Evolutionary conservation across 768 basidiomycete species (phyloP).

Genomic region (Ramaria rubella): DNA sequence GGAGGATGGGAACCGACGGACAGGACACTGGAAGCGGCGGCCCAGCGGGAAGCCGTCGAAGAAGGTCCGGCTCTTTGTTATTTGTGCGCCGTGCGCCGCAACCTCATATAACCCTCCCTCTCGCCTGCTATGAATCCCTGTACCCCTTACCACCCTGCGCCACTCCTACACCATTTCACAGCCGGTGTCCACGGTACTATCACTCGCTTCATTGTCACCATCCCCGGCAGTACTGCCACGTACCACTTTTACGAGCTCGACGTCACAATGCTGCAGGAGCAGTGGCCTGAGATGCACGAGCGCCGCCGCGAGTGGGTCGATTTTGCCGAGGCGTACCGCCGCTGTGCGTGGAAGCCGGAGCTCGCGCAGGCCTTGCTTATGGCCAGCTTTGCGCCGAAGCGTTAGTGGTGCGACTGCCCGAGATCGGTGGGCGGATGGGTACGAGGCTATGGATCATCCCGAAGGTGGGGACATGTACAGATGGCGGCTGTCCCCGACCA

Average conservation of each 20-base stretch:
- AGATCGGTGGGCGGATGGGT: background rate
- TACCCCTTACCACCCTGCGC: slow-evolving; percentile 14
- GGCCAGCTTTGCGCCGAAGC: slow-evolving; percentile 59
- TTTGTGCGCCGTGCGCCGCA: slow-evolving; percentile 13
- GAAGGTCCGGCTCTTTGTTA: slow-evolving; percentile 88
- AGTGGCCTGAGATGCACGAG: slow-evolving; percentile 78
- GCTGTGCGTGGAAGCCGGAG: slow-evolving; percentile 82
- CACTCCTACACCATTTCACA: slow-evolving; percentile 29
- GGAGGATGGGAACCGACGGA: slow-evolving; percentile 86
- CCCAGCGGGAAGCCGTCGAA: slow-evolving; percentile 88
- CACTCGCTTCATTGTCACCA: slow-evolving; percentile 78
- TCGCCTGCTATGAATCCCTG: slow-evolving; percentile 38
- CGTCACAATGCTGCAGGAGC: slow-evolving; percentile 64
- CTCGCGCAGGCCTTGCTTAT: slow-evolving; percentile 67
- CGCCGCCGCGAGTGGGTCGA: slow-evolving; percentile 84
- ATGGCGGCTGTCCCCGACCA: background rate
- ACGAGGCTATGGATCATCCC: background rate
- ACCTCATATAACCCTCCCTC: slow-evolving; percentile 12
- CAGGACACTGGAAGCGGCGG: slow-evolving; percentile 76
- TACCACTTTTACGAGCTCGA: slow-evolving; percentile 92
- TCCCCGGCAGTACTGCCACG: slow-evolving; percentile 68
- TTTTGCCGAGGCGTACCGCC: slow-evolving; percentile 67
- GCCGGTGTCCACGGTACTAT: slow-evolving; percentile 86
- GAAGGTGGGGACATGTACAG: background rate
- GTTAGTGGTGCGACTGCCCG: slow-evolving; percentile 26